Evolutionary conservation across 768 basidiomycete species (phyloP).

Genomic region (Suillus tomentosus): DNA sequence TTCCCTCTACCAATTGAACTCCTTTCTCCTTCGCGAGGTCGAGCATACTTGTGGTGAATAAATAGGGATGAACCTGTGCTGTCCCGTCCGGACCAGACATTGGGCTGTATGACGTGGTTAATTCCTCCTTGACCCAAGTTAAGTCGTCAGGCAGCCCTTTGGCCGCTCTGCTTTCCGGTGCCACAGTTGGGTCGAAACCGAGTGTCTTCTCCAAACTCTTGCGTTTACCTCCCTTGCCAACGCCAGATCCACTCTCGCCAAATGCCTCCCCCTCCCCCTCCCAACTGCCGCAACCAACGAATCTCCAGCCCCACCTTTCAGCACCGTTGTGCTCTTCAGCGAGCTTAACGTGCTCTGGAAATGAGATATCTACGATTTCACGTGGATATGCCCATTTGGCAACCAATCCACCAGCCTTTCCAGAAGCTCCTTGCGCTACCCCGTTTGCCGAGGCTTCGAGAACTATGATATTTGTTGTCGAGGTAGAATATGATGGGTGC

Average conservation of each 20-base stretch:
- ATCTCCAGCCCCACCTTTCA: conserved; percentile 83
- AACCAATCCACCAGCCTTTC: conserved; percentile 84
- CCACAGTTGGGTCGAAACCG: conserved; percentile 41
- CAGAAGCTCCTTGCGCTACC: conserved; percentile 78
- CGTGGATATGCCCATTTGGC: conserved; percentile 84
- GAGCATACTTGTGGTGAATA: conserved; percentile 74
- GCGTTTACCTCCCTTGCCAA: conserved; percentile 33
- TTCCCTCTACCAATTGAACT: conserved; percentile 48
- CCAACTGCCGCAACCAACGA: conserved; percentile 73
- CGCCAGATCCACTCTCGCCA: conserved; percentile 23
- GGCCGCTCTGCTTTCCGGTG: conserved; percentile 19
- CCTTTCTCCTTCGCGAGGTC: conserved; percentile 60
- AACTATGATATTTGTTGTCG: conserved; percentile 53
- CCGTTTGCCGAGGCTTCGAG: conserved; percentile 70
- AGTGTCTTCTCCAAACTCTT: conserved; percentile 60
- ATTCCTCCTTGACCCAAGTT: conserved; percentile 53
- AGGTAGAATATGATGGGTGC: conserved; percentile 48
- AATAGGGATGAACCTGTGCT: conserved; percentile 77
- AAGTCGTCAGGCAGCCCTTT: conserved; percentile 53
- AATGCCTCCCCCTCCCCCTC: conserved; percentile 56
- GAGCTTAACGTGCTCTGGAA: conserved; percentile 68
- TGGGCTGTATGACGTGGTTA: conserved; percentile 61
- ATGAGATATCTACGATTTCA: conserved; percentile 67
- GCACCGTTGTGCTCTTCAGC: conserved; percentile 69
- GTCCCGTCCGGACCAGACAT: conserved; percentile 57